A percentile compares a stretch with the other conserved stretches of the same genome.
These are phyloP conservation scores for Vanderwaltozyma verrucispora DNA, from an alignment of 805 yeast species.

Conservation along the genomic window DNA sequence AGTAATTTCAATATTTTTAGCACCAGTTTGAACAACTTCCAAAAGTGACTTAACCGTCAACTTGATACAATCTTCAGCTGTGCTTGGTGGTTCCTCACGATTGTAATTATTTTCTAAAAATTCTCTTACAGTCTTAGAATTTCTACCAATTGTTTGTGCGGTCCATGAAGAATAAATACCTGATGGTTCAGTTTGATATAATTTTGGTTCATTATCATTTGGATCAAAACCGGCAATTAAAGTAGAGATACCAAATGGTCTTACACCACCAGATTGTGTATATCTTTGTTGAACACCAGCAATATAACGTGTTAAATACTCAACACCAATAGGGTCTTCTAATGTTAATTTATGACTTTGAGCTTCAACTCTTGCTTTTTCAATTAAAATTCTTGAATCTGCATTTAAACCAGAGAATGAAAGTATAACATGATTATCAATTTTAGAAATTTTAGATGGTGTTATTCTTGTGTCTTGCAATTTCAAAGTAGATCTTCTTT, in stretches of 20 bases:
- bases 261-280: slow-evolving; percentile 96
- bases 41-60: slow-evolving; percentile 78
- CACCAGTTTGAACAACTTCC: slow-evolving; percentile 97
- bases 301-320: slow-evolving; percentile 83
- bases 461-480: slow-evolving; percentile 95
- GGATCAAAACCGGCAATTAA: slow-evolving; percentile 93
- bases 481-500: slow-evolving; percentile 88
- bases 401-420: slow-evolving; percentile 98
- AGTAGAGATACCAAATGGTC: slow-evolving; percentile 96
- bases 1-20: slow-evolving; percentile 88
- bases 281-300: slow-evolving; percentile 98
- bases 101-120: slow-evolving; percentile 82
- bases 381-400: slow-evolving; percentile 92
- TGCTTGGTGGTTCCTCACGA: slow-evolving; percentile 40
- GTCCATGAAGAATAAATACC: slow-evolving; percentile 98
- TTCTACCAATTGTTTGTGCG: slow-evolving; percentile 93
- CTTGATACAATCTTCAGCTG: slow-evolving; percentile 61
- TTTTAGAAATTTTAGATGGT: slow-evolving; percentile 84
- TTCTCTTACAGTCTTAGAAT: slow-evolving; percentile 90
- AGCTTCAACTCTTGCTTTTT: slow-evolving; percentile 93
- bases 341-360: slow-evolving; percentile 89
- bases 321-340: slow-evolving; percentile 88
- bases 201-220: slow-evolving; percentile 58
- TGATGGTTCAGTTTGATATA: slow-evolving; percentile 94
- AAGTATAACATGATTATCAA: slow-evolving; percentile 82